Conservation (phyloP, 768 basidiomycete genomes). For the Naganishia kalamii region DNA sequence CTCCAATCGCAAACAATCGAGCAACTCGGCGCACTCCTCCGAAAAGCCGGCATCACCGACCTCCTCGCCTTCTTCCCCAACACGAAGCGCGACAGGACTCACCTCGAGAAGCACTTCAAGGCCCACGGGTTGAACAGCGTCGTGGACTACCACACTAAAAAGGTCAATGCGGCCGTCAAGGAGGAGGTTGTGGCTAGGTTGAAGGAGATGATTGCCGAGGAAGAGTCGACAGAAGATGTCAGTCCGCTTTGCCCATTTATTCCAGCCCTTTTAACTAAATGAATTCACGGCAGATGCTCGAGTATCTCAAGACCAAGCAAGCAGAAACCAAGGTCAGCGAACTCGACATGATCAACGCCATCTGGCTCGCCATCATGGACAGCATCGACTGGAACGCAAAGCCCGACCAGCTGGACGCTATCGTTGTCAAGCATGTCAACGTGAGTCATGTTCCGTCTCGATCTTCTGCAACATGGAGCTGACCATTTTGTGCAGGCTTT, state of each 20-base stretch:
- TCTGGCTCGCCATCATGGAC: slow-evolving; percentile 86
- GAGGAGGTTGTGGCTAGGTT: slow-evolving; percentile 66
- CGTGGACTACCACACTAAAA: slow-evolving; percentile 91
- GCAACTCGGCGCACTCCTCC: slow-evolving; percentile 72
- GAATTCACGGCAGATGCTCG: slow-evolving; percentile 57
- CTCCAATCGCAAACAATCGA: slow-evolving; percentile 79
- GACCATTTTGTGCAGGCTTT: slow-evolving; percentile 57
- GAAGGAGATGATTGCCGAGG: slow-evolving; percentile 52
- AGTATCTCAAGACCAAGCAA: slow-evolving; percentile 63
- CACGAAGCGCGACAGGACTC: slow-evolving; percentile 66
- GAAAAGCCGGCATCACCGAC: slow-evolving; percentile 77
- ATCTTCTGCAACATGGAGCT: not conserved
- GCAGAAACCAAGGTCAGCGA: slow-evolving; percentile 79
- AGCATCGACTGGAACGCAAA: slow-evolving; percentile 82
- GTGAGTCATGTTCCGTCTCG: slow-evolving; percentile 52
- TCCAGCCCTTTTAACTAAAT: not conserved
- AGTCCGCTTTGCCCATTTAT: slow-evolving; percentile 29
- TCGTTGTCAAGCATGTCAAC: slow-evolving; percentile 78
- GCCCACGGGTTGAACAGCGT: slow-evolving; percentile 70
- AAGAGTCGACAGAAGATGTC: slow-evolving; percentile 65
- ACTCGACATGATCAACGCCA: slow-evolving; percentile 72
- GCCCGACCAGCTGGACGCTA: slow-evolving; percentile 83
- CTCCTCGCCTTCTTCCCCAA: slow-evolving; percentile 72
- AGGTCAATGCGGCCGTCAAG: slow-evolving; percentile 73
- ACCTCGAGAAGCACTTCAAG: slow-evolving; percentile 80